Percentiles rank a stretch among this genome's conserved stretches.
Conservation (phyloP, 805 yeast species). For the Clavispora vitiphila region DNA sequence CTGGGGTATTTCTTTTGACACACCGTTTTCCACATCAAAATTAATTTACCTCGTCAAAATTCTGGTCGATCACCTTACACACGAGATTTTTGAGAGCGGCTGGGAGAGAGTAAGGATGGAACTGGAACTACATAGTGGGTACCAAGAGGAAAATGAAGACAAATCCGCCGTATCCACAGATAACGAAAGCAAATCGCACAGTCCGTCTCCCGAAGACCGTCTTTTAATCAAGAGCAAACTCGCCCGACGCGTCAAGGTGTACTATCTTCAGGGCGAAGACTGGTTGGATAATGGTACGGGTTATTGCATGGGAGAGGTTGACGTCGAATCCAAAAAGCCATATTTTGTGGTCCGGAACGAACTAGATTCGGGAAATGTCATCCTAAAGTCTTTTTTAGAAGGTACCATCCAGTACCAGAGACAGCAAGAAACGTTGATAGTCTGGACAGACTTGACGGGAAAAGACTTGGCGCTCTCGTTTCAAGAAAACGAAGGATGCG, state of each 20-base stretch:
- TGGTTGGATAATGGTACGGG: conserved; percentile 97
- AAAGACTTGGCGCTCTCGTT: conserved; percentile 84
- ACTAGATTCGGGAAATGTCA: conserved; percentile 48
- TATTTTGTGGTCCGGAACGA: conserved; percentile 72
- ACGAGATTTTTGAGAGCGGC: not conserved
- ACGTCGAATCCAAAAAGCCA: conserved; percentile 36
- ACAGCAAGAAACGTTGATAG: conserved; percentile 90
- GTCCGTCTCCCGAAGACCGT: not conserved
- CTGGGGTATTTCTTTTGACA: not conserved
- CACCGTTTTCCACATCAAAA: not conserved
- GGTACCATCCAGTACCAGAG: conserved; percentile 82
- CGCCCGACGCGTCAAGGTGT: conserved; percentile 88
- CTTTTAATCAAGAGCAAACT: conserved; percentile 12
- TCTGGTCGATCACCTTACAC: not conserved
- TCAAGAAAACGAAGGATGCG: conserved; percentile 89
- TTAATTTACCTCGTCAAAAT: not conserved
- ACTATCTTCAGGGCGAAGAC: conserved; percentile 68
- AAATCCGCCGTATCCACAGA: not conserved
- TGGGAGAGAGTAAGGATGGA: not conserved
- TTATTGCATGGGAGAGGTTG: conserved; percentile 67
- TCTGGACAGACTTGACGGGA: conserved; percentile 80
- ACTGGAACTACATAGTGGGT: not conserved
- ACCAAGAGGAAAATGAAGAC: not conserved
- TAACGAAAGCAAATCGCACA: not conserved
- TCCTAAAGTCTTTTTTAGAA: conserved; percentile 62